Evolutionary conservation across 2,329 filamentous ascomycete species (phyloP).

Genomic region (Graphium sp.): DNA sequence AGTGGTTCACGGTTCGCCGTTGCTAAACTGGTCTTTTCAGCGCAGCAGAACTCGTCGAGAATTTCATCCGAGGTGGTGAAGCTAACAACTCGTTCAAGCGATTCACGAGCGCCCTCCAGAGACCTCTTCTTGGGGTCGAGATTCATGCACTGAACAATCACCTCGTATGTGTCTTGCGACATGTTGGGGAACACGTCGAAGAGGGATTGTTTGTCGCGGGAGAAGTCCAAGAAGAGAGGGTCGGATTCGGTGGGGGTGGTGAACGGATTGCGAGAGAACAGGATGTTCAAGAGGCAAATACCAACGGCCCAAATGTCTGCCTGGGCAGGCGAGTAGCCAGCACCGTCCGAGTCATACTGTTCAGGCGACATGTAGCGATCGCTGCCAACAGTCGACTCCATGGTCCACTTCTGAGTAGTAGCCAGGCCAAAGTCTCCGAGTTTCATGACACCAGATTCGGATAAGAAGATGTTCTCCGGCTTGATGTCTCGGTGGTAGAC

Average conservation of each 20-base stretch:
- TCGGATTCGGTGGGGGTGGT: slow-evolving; percentile 81
- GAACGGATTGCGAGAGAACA: slow-evolving; percentile 95
- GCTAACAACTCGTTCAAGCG: slow-evolving; percentile 63
- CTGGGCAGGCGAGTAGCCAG: slow-evolving; percentile 81
- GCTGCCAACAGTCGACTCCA: slow-evolving; percentile 86
- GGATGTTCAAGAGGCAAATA: slow-evolving; percentile 87
- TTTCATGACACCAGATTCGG: slow-evolving; percentile 76
- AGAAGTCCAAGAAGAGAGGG: slow-evolving; percentile 83
- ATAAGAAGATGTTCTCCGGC: slow-evolving; percentile 96
- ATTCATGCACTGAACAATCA: slow-evolving; percentile 79
- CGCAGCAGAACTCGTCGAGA: slow-evolving; percentile 84
- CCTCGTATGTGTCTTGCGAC: slow-evolving; percentile 95
- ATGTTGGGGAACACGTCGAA: slow-evolving; percentile 98
- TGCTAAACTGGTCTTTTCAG: slow-evolving; percentile 59
- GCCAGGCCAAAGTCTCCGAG: slow-evolving; percentile 92
- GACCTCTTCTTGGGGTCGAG: slow-evolving; percentile 83
- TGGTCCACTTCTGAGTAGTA: slow-evolving; percentile 77
- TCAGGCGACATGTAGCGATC: slow-evolving; percentile 99
- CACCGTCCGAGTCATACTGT: slow-evolving; percentile 78
- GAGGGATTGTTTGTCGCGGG: slow-evolving; percentile 80
- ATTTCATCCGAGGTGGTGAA: slow-evolving; percentile 90
- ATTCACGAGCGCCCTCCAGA: slow-evolving; percentile 58
- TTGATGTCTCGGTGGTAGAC: slow-evolving; percentile 98
- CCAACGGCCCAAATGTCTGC: slow-evolving; percentile 96
- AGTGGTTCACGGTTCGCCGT: slow-evolving; percentile 89